phyloP scores from a whole-genome alignment of 108 stramenopile species.

The Pseudonitzschia pungens region DNA sequence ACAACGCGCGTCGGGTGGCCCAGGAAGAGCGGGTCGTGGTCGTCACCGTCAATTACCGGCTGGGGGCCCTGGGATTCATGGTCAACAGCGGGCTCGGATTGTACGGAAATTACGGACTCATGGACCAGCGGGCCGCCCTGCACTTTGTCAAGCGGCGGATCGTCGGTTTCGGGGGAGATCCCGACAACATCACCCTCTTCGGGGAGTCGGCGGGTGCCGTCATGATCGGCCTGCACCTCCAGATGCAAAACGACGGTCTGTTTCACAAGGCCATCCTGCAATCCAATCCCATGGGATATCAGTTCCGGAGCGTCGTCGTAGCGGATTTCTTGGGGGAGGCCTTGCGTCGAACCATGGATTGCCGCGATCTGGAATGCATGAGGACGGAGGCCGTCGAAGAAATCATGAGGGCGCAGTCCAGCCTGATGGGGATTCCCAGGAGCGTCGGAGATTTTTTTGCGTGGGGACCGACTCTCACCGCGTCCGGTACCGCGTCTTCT shows the following conservation, averaged over 20 bases:
- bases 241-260: constrained; percentile 54
- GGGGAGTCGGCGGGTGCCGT: constrained; percentile 85
- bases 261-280: constrained; percentile 72
- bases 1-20: constrained; percentile 58
- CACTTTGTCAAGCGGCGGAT: constrained; percentile 82
- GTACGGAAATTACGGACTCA: constrained; percentile 62
- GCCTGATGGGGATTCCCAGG: constrained; percentile 64
- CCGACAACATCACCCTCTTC: constrained; percentile 76
- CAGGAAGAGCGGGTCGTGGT: constrained; percentile 56
- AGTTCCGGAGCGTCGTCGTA: constrained; percentile 69
- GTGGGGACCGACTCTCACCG: constrained; percentile 68
- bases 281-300: constrained; percentile 78
- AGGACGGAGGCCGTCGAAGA: constrained; percentile 74
- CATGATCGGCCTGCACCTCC: constrained; percentile 77
- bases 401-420: constrained; percentile 72
- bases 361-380: constrained; percentile 71
- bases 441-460: constrained; percentile 68
- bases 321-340: constrained; percentile 85
- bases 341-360: constrained; percentile 71
- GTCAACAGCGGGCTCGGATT: constrained; percentile 47
- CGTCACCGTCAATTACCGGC: constrained; percentile 71
- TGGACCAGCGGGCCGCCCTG: constrained; percentile 78
- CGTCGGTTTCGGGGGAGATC: constrained; percentile 84
- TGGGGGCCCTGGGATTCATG: constrained; percentile 72
- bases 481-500: not conserved